Base-by-base conservation (phyloP, 306 rosid species). In the Cyclanthera cordifolia region DNA sequence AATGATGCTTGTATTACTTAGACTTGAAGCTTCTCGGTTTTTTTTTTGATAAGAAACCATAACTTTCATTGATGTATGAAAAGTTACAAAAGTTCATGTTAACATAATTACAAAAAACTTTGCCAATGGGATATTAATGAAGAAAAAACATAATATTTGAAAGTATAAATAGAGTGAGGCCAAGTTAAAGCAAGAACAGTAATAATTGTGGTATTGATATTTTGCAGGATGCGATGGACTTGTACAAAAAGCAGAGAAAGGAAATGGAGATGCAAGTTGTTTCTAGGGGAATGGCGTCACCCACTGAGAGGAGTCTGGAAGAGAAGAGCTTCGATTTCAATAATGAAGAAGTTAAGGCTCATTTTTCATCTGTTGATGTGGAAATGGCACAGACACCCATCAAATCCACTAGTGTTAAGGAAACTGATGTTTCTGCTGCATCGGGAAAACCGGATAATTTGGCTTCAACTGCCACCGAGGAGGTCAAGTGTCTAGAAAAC, bases 181-280 rank as follows among this genome's bases (percentile, higher is more conserved):
- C n/a, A n/a, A n/a, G n/a, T n/a, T n/a, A n/a, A n/a, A n/a, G n/a
- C n/a, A n/a, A n/a, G n/a, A n/a, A n/a, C n/a, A n/a, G 19, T 14
- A 2, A 45, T 23, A 65, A 45, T 24, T 45, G 14, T 64, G 70
- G 37, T 45, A 15, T 65, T 37, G n/a, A 39, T 43, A 43, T 65
- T 65, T 72, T 79, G 82, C 90, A 94, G 99, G 85, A 84, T 64
- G 96, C 96, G 34, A 78, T 90, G 70, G 82, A 83, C 75, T 80
- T 88, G 67, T 94, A 94, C 87, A 83, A 86, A 82, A 90, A 82
- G 84, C 95, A 90, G 77, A 78, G 74, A 61, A 75, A 78, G 82
- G 84, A 86, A 67, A 67, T 82, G 64, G 71, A 81, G 15, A 47
- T 52, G 24, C 52, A 55, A 27, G 69, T 65, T 65, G 21, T 67